Conservation (phyloP, 108 stramenopile species). For the Cylindrotheca closterium region DNA sequence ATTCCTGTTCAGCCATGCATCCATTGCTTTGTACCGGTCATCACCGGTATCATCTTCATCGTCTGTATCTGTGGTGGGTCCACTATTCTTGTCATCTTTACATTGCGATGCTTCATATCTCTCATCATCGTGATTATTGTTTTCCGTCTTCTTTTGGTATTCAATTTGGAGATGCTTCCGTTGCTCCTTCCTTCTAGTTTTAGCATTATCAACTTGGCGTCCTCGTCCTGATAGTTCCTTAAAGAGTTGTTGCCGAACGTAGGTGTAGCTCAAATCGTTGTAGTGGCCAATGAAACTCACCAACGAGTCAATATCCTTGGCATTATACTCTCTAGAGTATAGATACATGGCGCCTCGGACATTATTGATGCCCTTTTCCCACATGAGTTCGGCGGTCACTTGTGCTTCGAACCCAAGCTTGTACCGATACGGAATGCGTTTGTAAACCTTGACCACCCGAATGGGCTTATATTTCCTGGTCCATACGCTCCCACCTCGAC, state of each 20-base stretch:
- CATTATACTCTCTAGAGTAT: slow-evolving; percentile 34
- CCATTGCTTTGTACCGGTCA: no score
- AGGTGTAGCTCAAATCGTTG: slow-evolving; percentile 51
- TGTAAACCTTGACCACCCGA: slow-evolving; percentile 38
- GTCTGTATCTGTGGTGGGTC: no score
- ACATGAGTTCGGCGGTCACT: slow-evolving; percentile 60
- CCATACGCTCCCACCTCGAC: slow-evolving; percentile 50
- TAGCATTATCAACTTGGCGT: no score
- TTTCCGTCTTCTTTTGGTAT: no score
- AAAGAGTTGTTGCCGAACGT: slow-evolving; percentile 31
- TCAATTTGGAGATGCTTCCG: no score
- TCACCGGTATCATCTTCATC: no score
- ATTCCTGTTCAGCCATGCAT: not conserved
- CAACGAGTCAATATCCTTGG: slow-evolving; percentile 43
- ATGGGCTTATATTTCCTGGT: slow-evolving; percentile 51
- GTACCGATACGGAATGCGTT: slow-evolving; percentile 44
- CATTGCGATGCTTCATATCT: no score
- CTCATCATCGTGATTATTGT: no score
- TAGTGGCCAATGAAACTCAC: slow-evolving; percentile 71
- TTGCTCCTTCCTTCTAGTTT: no score
- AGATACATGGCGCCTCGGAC: slow-evolving; percentile 64
- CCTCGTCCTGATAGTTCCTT: no score
- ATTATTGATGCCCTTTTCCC: slow-evolving; percentile 59
- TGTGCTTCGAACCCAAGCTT: slow-evolving; percentile 56
- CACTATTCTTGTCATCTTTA: no score